These are phyloP conservation scores for Eustoma russellianum DNA, from an alignment of 257 asterid genomes.

Conservation along the genomic window DNA sequence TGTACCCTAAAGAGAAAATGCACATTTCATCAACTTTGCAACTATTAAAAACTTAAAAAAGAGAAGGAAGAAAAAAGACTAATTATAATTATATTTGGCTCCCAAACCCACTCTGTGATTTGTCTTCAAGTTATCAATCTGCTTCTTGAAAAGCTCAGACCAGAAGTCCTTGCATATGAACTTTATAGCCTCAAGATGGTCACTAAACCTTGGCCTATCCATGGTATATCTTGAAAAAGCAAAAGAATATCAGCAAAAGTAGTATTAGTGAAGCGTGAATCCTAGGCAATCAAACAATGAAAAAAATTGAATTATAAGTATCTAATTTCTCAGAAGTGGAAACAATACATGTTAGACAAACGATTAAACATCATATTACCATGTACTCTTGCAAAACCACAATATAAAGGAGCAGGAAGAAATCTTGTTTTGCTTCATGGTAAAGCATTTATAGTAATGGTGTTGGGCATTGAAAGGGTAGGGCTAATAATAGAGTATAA, in stretches of 20 bases:
- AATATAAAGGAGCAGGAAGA: too few species aligned
- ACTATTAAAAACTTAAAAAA: too few species aligned
- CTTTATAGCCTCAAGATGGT: slow-evolving; percentile 93
- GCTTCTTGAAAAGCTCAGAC: slow-evolving; percentile 98
- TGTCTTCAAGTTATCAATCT: slow-evolving; percentile 94
- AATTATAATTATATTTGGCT: slow-evolving; percentile 4
- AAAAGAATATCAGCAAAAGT: not conserved
- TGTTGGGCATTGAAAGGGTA: too few species aligned
- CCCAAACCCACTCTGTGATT: slow-evolving; percentile 75
- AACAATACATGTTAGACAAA: too few species aligned
- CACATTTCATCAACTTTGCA: slow-evolving; percentile 3
- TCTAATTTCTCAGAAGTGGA: not conserved
- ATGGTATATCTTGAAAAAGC: slow-evolving; percentile 56
- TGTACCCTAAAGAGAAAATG: slow-evolving; percentile 54
- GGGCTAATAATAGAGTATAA: too few species aligned
- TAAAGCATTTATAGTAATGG: too few species aligned
- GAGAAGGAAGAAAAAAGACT: too few species aligned
- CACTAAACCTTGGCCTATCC: slow-evolving; percentile 92
- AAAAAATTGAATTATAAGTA: not conserved
- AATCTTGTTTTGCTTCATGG: too few species aligned
- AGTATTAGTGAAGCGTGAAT: not conserved
- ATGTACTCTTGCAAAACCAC: too few species aligned
- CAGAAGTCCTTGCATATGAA: slow-evolving; percentile 98
- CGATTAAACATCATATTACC: too few species aligned
- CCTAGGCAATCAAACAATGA: not conserved